Conservation (phyloP, 2,329 filamentous ascomycete species). For the Fusarium keratoplasticum region DNA sequence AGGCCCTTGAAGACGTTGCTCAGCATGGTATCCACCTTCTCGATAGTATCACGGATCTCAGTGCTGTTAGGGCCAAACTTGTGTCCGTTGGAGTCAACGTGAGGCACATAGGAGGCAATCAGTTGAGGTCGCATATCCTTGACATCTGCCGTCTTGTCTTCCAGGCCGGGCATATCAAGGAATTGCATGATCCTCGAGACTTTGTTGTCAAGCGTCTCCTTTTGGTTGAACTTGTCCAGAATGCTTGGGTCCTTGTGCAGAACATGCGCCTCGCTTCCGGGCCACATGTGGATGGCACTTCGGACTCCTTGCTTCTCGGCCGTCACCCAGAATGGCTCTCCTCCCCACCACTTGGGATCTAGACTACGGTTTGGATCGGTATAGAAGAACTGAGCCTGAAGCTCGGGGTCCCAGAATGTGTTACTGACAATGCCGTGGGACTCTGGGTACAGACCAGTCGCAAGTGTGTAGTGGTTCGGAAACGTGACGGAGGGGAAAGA, state of each 20-base stretch:
- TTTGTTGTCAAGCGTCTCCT: conserved; percentile 80
- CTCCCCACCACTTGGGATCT: conserved; percentile 92
- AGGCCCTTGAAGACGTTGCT: conserved; percentile 80
- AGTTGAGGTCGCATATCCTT: conserved; percentile 81
- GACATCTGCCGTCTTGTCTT: conserved; percentile 63
- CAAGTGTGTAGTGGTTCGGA: conserved; percentile 94
- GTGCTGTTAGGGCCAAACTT: conserved; percentile 94
- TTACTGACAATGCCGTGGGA: conserved; percentile 94
- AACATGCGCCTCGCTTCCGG: conserved; percentile 91
- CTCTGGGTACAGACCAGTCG: conserved; percentile 92
- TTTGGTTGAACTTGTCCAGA: conserved; percentile 85
- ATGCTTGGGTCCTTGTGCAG: conserved; percentile 79
- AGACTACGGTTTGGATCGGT: conserved; percentile 81
- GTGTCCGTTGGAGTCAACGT: conserved; percentile 90
- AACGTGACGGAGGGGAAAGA: conserved; percentile 98
- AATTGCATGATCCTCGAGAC: conserved; percentile 83
- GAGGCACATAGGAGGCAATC: conserved; percentile 93
- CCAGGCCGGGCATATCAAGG: conserved; percentile 82
- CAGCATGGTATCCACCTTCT: conserved; percentile 85
- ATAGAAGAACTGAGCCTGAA: conserved; percentile 87
- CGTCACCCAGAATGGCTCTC: conserved; percentile 93
- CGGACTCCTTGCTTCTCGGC: conserved; percentile 85
- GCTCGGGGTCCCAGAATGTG: conserved; percentile 87
- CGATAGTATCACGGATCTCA: conserved; percentile 83
- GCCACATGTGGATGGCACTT: conserved; percentile 97